Evolutionary conservation across 2,329 filamentous ascomycete species (phyloP).

Genomic region (Magnaporthales sp.): DNA sequence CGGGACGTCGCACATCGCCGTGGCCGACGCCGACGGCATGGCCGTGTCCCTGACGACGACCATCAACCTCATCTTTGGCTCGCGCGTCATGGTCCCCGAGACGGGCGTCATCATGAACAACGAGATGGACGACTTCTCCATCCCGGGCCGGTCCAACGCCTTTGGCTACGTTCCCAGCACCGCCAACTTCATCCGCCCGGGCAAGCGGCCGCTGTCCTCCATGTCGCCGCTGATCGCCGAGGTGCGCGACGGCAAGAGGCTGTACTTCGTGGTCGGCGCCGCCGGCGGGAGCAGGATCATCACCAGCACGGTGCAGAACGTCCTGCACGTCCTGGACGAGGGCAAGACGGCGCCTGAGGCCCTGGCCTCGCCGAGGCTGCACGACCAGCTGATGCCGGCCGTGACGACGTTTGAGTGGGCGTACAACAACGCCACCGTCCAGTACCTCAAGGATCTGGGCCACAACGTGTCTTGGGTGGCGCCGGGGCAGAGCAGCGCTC

Average conservation of each 20-base stretch:
- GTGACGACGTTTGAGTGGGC: constrained; percentile 54
- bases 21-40: constrained; percentile 61
- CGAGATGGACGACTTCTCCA: constrained; percentile 65
- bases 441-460: constrained; percentile 52
- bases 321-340: constrained; percentile 65
- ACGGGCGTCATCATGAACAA: constrained; percentile 69
- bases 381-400: constrained; percentile 77
- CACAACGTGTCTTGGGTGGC: constrained; percentile 66
- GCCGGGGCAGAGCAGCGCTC: constrained; percentile 57
- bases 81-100: constrained; percentile 66
- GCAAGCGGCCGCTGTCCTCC: constrained; percentile 70
- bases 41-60: constrained; percentile 74
- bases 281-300: constrained; percentile 81
- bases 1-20: constrained; percentile 59
- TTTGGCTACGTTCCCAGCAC: constrained; percentile 72
- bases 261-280: constrained; percentile 64
- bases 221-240: constrained; percentile 52
- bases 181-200: constrained; percentile 66
- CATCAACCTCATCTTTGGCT: constrained; percentile 73
- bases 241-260: constrained; percentile 41
- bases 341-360: constrained; percentile 50
- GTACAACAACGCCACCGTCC: constrained; percentile 57
- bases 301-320: constrained; percentile 64
- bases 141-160: constrained; percentile 59
- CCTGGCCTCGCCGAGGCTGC: constrained; percentile 58